Conservation (phyloP, 257 asterid species). For the Gynochthodes officinalis region DNA sequence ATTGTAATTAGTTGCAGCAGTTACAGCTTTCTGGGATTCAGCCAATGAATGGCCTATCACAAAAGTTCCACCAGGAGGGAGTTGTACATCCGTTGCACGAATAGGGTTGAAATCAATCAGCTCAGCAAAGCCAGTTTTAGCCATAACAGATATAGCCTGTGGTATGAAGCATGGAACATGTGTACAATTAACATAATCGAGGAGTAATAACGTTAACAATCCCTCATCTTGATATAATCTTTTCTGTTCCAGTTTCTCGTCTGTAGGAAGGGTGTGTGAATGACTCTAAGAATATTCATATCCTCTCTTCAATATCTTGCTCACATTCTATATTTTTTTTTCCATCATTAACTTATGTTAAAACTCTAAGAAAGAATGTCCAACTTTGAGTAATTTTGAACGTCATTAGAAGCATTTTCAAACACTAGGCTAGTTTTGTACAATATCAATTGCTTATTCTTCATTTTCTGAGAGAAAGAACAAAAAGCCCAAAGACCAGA, state of each 20-base stretch:
- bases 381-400: too few relatives aligned
- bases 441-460: neutral
- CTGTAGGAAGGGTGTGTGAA: neutral
- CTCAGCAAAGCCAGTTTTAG: constrained; percentile 87
- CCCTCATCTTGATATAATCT: neutral
- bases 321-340: neutral
- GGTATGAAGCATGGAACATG: neutral
- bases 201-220: neutral
- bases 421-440: too few relatives aligned
- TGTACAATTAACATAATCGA: neutral
- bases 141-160: constrained; percentile 97
- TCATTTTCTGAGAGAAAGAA: neutral
- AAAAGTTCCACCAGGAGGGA: constrained; percentile 84
- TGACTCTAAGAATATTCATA: neutral
- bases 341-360: neutral
- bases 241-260: neutral
- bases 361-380: neutral
- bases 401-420: neutral
- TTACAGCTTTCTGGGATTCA: constrained; percentile 91
- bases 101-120: constrained; percentile 96
- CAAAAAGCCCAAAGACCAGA: neutral
- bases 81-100: constrained; percentile 82
- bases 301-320: neutral
- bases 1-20: constrained; percentile 93
- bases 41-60: constrained; percentile 92